Evolutionary conservation across 768 basidiomycete genomes (phyloP).

Genomic region (Podaxis sp.): DNA sequence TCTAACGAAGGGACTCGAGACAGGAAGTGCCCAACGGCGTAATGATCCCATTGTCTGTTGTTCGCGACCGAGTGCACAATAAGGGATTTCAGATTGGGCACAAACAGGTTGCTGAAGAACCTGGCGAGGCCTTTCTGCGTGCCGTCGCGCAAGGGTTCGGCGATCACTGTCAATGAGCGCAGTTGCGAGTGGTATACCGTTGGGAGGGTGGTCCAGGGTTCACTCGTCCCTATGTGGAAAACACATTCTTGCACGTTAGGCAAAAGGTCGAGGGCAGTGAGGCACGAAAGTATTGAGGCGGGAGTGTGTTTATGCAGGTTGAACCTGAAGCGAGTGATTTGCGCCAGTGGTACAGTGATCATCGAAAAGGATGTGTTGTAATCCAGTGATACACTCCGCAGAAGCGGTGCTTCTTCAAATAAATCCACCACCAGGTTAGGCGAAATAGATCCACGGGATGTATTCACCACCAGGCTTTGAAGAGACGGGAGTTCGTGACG

Average conservation of each 20-base stretch:
- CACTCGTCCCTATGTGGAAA: constrained; percentile 12
- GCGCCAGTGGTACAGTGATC: constrained; percentile 7
- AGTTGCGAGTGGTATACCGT: constrained; percentile 7
- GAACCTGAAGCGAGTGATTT: constrained; percentile 13
- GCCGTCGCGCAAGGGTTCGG: constrained; percentile 9
- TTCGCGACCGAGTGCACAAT: constrained; percentile 9
- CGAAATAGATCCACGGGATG: constrained; percentile 9
- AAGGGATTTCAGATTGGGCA: constrained; percentile 9
- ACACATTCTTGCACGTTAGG: constrained; percentile 15
- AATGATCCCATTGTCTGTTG: constrained; percentile 14
- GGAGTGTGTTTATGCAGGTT: constrained; percentile 15
- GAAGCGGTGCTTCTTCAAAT: constrained; percentile 14
- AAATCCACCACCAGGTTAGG: constrained; percentile 5
- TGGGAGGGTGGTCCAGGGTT: constrained; percentile 12
- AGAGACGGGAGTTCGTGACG: constrained; percentile 14
- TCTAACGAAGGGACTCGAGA: constrained; percentile 12
- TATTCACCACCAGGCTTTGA: constrained; percentile 9
- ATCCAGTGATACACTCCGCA: constrained; percentile 14
- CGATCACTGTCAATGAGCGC: constrained; percentile 4
- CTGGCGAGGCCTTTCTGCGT: constrained; percentile 7
- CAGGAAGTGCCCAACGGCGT: constrained; percentile 12
- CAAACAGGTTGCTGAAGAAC: constrained; percentile 8
- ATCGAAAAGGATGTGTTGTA: constrained; percentile 13
- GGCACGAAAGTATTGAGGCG: constrained; percentile 13
- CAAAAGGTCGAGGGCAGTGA: constrained; percentile 5